Conservation (phyloP, 495 filamentous ascomycete genomes). For the Podospora sp. region DNA sequence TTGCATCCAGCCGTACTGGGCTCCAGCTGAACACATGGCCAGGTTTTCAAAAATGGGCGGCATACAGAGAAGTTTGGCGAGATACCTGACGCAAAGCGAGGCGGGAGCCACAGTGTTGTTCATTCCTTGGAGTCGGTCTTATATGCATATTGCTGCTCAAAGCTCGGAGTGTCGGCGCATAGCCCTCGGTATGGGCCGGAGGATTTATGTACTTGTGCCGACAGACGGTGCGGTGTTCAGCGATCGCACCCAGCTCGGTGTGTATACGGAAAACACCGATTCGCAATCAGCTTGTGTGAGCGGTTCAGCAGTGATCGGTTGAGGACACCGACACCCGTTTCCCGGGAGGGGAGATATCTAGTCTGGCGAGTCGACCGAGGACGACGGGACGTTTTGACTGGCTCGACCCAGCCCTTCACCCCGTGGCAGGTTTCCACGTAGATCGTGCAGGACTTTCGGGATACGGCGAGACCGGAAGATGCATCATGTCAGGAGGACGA, state of each 20-base stretch:
- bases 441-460: background rate
- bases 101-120: background rate
- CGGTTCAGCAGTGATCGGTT: background rate
- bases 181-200: background rate
- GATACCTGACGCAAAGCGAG: constrained; percentile 27
- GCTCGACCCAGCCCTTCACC: background rate
- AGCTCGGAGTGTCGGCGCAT: background rate
- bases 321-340: background rate
- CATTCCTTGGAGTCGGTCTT: background rate
- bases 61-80: constrained; percentile 52
- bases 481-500: background rate
- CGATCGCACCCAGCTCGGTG: background rate
- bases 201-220: background rate
- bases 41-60: constrained; percentile 56
- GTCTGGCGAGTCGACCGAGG: background rate
- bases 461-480: background rate
- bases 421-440: background rate
- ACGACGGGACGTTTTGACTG: background rate
- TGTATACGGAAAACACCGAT: background rate
- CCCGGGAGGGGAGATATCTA: background rate
- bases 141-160: background rate
- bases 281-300: background rate
- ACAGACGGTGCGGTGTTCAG: background rate
- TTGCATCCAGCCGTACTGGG: constrained; percentile 1
- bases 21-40: background rate